Evolutionary conservation across 2,329 filamentous ascomycete genomes (phyloP).

Genomic region (Decorospora gaudefroyi): DNA sequence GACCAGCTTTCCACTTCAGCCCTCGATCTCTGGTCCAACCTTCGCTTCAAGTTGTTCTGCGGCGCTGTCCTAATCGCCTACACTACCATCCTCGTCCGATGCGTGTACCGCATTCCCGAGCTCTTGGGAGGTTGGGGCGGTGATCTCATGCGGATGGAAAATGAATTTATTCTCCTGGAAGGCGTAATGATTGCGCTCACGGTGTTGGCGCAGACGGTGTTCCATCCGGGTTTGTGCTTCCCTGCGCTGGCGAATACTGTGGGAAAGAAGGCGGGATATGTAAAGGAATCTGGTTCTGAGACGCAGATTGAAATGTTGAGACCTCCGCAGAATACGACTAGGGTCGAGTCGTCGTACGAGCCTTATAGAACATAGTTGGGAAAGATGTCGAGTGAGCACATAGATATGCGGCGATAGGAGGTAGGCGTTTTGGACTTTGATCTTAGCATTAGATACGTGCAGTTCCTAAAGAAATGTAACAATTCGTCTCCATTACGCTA

Average conservation of each 20-base stretch:
- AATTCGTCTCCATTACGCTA: too few relatives aligned
- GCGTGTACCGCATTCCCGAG: conserved; percentile 55
- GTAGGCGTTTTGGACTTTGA: too few relatives aligned
- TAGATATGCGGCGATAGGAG: too few relatives aligned
- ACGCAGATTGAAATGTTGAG: conserved; percentile 13
- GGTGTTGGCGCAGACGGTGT: conserved; percentile 49
- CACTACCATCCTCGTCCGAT: conserved; percentile 52
- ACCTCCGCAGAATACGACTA: background rate
- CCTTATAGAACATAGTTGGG: background rate
- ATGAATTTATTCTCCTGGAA: conserved; percentile 56
- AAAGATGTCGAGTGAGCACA: too few relatives aligned
- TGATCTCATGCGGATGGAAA: conserved; percentile 52
- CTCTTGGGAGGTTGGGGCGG: conserved; percentile 51
- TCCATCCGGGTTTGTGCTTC: conserved; percentile 51
- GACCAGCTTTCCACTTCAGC: conserved; percentile 15
- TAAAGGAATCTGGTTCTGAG: conserved; percentile 2
- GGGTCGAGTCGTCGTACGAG: background rate
- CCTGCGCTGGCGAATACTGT: conserved; percentile 24
- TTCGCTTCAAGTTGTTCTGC: conserved; percentile 28
- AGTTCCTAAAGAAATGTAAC: too few relatives aligned
- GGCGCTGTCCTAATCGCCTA: conserved; percentile 47
- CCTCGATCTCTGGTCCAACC: conserved; percentile 16
- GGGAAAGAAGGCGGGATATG: conserved; percentile 10
- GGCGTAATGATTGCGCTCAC: conserved; percentile 57
- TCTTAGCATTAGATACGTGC: too few relatives aligned